Base-by-base conservation (phyloP, 192 early-diverging fungal species). In the Backusella macrospora region DNA sequence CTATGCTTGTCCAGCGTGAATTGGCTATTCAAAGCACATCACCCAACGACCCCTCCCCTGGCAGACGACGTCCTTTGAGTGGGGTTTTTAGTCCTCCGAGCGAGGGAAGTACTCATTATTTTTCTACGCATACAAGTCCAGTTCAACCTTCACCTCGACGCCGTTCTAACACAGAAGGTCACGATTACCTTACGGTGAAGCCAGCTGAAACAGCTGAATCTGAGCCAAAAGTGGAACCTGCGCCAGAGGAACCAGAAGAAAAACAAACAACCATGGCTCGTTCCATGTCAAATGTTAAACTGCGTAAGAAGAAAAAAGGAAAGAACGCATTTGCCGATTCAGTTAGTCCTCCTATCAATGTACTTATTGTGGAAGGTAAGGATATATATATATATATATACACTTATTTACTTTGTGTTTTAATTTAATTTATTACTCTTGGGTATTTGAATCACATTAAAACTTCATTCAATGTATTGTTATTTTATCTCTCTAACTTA, bases 361-460 rank as follows among this genome's bases (percentile, higher is more conserved):
- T 95, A 15, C 78, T 95, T 34, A 89, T 95, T 43, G 93, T 93
- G 0, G 93, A 95, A 84, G 88, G 88, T 90, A 81, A 59, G 37
- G 29, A 34, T 34, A 34, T 34, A 34, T 34, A 34, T 21, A 43
- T 43, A 43, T 43, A 34, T 34, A 34, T 21, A 43, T 43, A 43
- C 5, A 43, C 42, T 9, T 43, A 43, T 43, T 43, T 43, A 34
- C 29, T 43, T 43, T 43, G 10, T 59, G 23, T 1, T 23, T 26
- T 59, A 34, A 34, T 34, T 34, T 34, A 34, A 34, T 34, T 34
- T 34, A 34, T 2, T 34, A 34, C 2, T 34, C 29, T 34, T 34
- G 29, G 29, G 29, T 34, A 34, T 34, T 34, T 34, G 29, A 34
- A 34, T 23, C 10, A 12, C 13, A 26, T 34, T 16, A 38, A 38